Percentiles rank a stretch among this genome's conserved stretches.
phyloP scores from a whole-genome alignment of 495 filamentous ascomycete genomes.

The Aspergillus indologenus region DNA sequence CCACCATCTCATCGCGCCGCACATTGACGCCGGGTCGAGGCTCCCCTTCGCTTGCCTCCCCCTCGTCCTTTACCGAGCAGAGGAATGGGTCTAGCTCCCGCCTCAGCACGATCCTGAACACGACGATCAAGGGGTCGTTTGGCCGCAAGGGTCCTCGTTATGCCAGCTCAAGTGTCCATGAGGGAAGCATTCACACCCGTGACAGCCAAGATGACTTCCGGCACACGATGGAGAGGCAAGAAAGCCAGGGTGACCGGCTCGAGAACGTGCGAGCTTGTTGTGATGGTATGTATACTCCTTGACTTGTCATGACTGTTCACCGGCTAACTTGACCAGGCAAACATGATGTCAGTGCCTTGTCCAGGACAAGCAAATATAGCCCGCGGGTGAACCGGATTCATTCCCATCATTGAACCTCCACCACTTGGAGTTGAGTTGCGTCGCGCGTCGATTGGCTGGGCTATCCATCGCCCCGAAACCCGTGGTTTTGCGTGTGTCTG shows the following conservation, averaged over 20 bases:
- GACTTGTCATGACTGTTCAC: background rate
- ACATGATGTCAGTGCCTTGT: slow-evolving; percentile 50
- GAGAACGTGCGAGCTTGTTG: slow-evolving; percentile 97
- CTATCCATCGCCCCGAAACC: background rate
- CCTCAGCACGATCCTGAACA: slow-evolving; percentile 42
- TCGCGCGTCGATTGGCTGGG: slow-evolving; percentile 2
- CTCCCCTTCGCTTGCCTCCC: slow-evolving; percentile 46
- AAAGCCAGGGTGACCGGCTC: slow-evolving; percentile 69
- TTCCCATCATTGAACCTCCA: slow-evolving; percentile 40
- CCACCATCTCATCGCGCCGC: slow-evolving; percentile 46
- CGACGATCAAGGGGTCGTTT: slow-evolving; percentile 47
- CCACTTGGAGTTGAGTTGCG: slow-evolving; percentile 10
- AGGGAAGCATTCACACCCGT: slow-evolving; percentile 61
- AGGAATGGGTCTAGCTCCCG: slow-evolving; percentile 42
- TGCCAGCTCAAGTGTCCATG: slow-evolving; percentile 55
- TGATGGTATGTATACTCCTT: slow-evolving; percentile 60
- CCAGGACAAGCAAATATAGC: slow-evolving; percentile 44
- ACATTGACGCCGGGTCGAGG: slow-evolving; percentile 39
- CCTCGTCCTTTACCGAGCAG: slow-evolving; percentile 38
- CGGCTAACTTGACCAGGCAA: slow-evolving; percentile 52
- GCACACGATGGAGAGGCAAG: slow-evolving; percentile 69
- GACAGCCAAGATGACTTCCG: slow-evolving; percentile 80
- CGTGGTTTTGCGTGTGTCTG: background rate
- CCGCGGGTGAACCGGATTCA: slow-evolving; percentile 40
- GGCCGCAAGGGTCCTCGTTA: slow-evolving; percentile 39